Percentiles rank a stretch among this genome's conserved stretches.
Conservation (phyloP, 345 rosid species). For the Syzygium oleosum region DNA sequence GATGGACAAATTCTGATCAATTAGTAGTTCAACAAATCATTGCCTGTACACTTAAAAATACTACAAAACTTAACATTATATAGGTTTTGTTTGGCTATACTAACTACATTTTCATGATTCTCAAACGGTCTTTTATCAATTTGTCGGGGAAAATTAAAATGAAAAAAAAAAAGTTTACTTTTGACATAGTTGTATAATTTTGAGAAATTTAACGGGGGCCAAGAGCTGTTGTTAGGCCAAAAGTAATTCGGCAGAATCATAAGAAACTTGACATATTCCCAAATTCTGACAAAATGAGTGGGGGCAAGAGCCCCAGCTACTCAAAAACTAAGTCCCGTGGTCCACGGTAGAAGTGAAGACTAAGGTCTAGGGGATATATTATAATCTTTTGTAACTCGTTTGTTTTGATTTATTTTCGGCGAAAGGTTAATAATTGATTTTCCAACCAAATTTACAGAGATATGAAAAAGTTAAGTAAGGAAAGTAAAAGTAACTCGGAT, state of each 20-base stretch:
- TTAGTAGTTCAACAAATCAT: neutral
- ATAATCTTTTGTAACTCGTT: neutral
- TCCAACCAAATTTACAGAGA: rapidly evolving
- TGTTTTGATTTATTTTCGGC: neutral
- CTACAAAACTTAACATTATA: neutral
- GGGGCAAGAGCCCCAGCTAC: neutral
- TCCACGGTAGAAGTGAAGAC: neutral
- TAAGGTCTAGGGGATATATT: neutral
- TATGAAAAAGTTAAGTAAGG: neutral
- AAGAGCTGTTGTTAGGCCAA: neutral
- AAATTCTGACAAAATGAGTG: neutral
- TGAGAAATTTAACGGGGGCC: neutral
- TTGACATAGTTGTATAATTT: neutral
- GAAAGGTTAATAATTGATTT: neutral
- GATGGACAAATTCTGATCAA: neutral
- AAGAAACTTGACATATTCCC: neutral
- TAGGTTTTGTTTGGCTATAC: neutral
- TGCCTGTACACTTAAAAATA: neutral
- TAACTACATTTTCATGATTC: neutral
- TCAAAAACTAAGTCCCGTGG: neutral
- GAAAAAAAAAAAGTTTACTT: neutral
- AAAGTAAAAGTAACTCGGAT: neutral
- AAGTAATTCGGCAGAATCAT: neutral
- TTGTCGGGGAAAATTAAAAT: neutral
- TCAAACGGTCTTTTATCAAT: neutral